Evolutionary conservation across 257 asterid genomes (phyloP), one percentile per base, ranked within the genome.

Genomic region (Primulina huaijiensis): DNA sequence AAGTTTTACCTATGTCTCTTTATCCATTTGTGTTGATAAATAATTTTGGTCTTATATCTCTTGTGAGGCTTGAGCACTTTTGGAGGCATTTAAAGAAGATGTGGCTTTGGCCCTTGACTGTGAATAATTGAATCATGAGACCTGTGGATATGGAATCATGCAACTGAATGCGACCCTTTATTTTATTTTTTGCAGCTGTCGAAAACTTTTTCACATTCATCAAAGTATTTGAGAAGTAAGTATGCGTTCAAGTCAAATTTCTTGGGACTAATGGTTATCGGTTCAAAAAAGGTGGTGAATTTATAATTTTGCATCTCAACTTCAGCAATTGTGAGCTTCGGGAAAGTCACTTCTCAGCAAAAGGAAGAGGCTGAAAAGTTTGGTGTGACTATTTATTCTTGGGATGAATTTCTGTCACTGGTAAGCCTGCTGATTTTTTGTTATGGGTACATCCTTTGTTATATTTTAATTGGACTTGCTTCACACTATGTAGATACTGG

Each of bases 181-280:
- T 63, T 57, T 77, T 52, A 75, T 74, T 57, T 30, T 72, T 84
- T 88, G 75, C 90, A 94, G 99, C 88, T 91, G 74, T 65, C 88
- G 65, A 94, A 91, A 81, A 85, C 96, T 4, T 80, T 91, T 77
- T 97, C 97, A 2, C 78, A 76, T 75, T 84, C 96, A 27, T 4
- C 88, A 62, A 81, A 74, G 74, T 75, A 76, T 88, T 86, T 94
- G 82, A 89, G 73, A 82, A 91, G 99, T 94, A 81, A 84, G 97
- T 83, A 67, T 21, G 40, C 50, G 23, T 1, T 43, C 11, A 25
- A 58, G 57, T 71, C 77, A 29, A 63, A 60, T 77, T 75, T 77
- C 23, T 59, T 73, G 53, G 67, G 62, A 14, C 55, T 57, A 63
- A 73, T 67, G 19, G 52, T 40, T 38, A 11, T 73, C 40, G 63